These are phyloP conservation scores for Metarhizium album DNA, from an alignment of 2,329 filamentous ascomycete genomes.

Conservation along the genomic window DNA sequence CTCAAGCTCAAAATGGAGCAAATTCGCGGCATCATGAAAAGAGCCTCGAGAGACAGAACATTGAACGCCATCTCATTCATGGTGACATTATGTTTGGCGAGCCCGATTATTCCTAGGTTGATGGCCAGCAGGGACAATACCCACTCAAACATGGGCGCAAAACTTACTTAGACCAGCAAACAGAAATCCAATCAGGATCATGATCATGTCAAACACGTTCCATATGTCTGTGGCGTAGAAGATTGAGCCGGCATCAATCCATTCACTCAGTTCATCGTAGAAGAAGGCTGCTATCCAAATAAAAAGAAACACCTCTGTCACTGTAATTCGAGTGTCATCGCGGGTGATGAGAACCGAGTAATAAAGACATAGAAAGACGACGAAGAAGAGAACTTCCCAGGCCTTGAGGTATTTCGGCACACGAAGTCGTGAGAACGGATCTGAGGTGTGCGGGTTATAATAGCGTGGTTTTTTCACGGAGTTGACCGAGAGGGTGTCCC, in stretches of 20 bases:
- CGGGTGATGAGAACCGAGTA: conserved; percentile 76
- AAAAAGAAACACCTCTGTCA: conserved; percentile 63
- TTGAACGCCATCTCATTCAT: conserved; percentile 78
- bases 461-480: conserved; percentile 66
- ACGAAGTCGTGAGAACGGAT: conserved; percentile 63
- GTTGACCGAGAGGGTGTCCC: conserved; percentile 65
- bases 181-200: conserved; percentile 59
- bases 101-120: conserved; percentile 20
- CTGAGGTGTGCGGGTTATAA: conserved; percentile 57
- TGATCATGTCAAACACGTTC: conserved; percentile 64
- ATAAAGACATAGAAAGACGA: conserved; percentile 66
- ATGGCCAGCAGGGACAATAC: conserved; percentile 5
- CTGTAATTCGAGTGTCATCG: conserved; percentile 53
- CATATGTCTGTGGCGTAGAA: conserved; percentile 80
- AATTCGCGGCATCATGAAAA: conserved; percentile 82
- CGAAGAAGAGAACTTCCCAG: conserved; percentile 76
- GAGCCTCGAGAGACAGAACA: conserved; percentile 75
- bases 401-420: conserved; percentile 78
- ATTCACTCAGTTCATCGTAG: conserved; percentile 79
- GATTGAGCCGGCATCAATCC: conserved; percentile 73
- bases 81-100: conserved; percentile 40
- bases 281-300: conserved; percentile 81
- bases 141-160: not conserved
- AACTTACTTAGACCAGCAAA: conserved; percentile 64
- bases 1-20: conserved; percentile 80